Conservation (phyloP, 83 land plant genomes). For the Thuja plicata region DNA sequence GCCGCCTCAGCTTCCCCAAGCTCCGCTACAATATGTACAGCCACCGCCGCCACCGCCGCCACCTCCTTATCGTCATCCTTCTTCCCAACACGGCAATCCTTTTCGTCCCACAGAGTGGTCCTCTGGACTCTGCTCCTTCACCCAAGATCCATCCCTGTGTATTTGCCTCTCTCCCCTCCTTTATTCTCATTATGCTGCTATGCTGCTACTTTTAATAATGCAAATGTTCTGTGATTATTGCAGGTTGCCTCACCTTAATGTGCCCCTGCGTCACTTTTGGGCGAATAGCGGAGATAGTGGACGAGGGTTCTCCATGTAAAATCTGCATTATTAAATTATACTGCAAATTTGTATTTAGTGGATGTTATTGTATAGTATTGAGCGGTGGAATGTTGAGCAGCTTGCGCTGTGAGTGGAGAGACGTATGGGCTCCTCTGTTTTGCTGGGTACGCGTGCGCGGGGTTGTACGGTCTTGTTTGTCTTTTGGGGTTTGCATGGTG, state of each 20-base stretch:
- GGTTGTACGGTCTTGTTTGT: no score
- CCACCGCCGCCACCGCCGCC: neutral
- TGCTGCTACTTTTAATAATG: no score
- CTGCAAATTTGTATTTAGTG: no score
- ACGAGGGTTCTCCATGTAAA: conserved; percentile 30
- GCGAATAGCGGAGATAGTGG: conserved; percentile 26
- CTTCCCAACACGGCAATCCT: neutral
- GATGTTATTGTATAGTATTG: neutral
- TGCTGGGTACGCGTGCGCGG: conserved; percentile 14
- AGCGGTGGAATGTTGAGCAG: neutral
- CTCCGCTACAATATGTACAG: no score
- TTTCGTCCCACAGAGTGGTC: neutral
- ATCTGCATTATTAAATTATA: no score
- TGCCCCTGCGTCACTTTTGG: conserved; percentile 38
- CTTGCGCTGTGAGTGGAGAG: conserved; percentile 30
- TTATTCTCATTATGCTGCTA: no score
- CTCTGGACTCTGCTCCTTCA: neutral
- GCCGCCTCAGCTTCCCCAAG: no score
- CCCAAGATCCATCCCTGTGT: neutral
- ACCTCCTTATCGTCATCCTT: neutral
- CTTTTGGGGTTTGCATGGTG: neutral
- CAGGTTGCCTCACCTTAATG: conserved; percentile 29
- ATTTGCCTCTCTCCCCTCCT: neutral
- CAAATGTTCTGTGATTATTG: neutral
- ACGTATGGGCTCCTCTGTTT: conserved; percentile 15